Evolutionary conservation across 2,329 filamentous ascomycete species (phyloP), one percentile per base, ranked within the genome.

Genomic region (Calonectria ilicicola): DNA sequence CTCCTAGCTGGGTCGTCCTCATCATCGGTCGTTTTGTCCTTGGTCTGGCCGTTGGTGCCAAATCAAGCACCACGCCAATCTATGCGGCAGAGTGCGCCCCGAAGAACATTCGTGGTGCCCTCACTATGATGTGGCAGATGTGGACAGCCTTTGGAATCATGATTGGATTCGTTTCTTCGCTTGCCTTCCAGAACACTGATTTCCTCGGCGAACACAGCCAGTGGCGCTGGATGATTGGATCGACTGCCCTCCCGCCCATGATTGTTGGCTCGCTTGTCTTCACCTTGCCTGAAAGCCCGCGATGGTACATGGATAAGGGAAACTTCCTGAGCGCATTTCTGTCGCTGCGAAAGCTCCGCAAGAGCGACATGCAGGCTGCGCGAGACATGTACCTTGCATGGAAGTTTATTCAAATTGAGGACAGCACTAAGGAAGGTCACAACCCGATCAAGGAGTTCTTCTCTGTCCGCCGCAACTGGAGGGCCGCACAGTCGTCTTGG

Each of bases 61-160:
- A 93, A 80, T 89, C 89, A 15, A 88, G 87, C 6, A 91, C 87
- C 1, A 90, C 92, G 0, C 93, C 94, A 0, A 90, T 95, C 56
- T 95, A 94, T 77, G 91, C 92, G 0, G 93, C 93, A 1, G 93
- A 95, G 81, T 93, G 90, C 58, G 89, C 91, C 0, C 93, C 93
- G 0, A 90, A 92, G 2, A 80, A 86, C 6, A 91, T 95, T 65
- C 89, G 93, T 75, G 93, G 93, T 75, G 93, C 92, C 14, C 86
- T 96, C 12, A 93, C 95, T 74, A 96, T 96, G 94, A 92, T 91
- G 77, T 96, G 94, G 93, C 88, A 83, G 72, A 80, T 78, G 72
- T 81, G 76, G 74, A 81, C 79, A 2, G 82, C 81, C 21, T 84
- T 86, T 15, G 83, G 84, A 2, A 89, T 83, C 66, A 82, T 81